Evolutionary conservation across 768 basidiomycete genomes (phyloP), one percentile per base, ranked within the genome.

Genomic region (Leucosporidium creatinivorum): DNA sequence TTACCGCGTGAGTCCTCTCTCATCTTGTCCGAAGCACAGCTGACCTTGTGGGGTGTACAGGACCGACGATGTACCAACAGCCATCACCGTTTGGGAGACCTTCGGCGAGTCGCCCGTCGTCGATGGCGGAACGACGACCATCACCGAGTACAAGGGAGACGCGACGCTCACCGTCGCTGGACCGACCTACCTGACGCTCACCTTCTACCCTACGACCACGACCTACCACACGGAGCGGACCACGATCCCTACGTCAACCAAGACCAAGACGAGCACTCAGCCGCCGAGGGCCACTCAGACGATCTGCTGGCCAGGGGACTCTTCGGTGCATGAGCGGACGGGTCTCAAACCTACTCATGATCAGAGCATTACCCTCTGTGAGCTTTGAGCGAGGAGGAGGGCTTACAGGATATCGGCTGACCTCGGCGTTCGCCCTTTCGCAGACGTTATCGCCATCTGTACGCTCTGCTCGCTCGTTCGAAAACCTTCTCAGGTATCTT

Each of bases 381-480:
- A 66, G 64, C 48, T 62, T 2, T 58, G n/a, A 26, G 17, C 2
- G 8, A 8, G 5, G 13, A 4, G 21, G 50, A n/a, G 4, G 9
- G 23, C 31, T 0, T 23, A 19, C 1, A 5, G 21, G 50, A 2
- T 3, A 23, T 12, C 4, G 21, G 50, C 50, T 51, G 21, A 51
- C 25, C 5, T 28, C 12, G 39, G 39, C 39, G 39, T 2, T 44
- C 39, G 15, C 15, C 33, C 39, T 44, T 17, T 15, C 44, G 25
- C 30, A 71, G 70, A 72, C 26, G 67, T 72, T 0, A 72, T 72
- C 30, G 70, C 70, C 6, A 72, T 72, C 50, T 72, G 69, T 70
- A 13, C 19, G 65, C 25, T 21, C 9, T 39, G 15, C 25, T 28
- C 52, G 26, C 13, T 13, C 26, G 8, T 10, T 44, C 39, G 39